Evolutionary conservation across 768 basidiomycete species (phyloP), one percentile per base, ranked within the genome.

Genomic region (Mycena venus): DNA sequence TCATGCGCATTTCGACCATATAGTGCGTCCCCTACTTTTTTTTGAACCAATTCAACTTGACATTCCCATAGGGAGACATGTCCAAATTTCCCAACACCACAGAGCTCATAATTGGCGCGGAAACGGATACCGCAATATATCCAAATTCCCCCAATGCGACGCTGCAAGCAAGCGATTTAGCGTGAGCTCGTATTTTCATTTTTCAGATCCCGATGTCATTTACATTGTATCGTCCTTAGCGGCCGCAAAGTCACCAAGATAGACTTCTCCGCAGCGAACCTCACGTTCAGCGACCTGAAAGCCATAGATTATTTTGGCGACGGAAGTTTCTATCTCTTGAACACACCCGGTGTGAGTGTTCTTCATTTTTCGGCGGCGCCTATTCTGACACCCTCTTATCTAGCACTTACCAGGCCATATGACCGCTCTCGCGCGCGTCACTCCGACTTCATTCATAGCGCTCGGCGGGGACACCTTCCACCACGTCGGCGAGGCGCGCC

Each of bases 391-490:
- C 31, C 14, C 10, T 11, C 14, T 17, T n/a, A n/a, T n/a, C 27
- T 27, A 77, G 75, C 75, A 73, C 40, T 21, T 69, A 15, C 21
- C 42, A 9, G 75, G 75, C 2, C 75, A 77, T 56, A 12, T 77
- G 11, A 60, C 34, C 8, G 75, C 65, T 23, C 68, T 77, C 15
- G 75, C 73, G 14, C 72, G 75, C 14, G 69, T 71, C 31, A 73
- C 75, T 2, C 68, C 72, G 1, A 74, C 72, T 11, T 55, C 67
- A 3, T 77, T 77, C 58, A 56, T 74, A 14, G 17, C 40, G 8
- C 61, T 62, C 17, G 61, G 40, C 6, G 61, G 61, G 10, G 61
- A 62, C 61, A 47, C 61, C 9, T 62, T 44, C 42, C 61, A 62
- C 42, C 27, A 47, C 42, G 40, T n/a, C 11, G 61, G 19, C 0